Evolutionary conservation across 1,139 yeast species (phyloP).

Genomic region (Kodamaea derodonti): DNA sequence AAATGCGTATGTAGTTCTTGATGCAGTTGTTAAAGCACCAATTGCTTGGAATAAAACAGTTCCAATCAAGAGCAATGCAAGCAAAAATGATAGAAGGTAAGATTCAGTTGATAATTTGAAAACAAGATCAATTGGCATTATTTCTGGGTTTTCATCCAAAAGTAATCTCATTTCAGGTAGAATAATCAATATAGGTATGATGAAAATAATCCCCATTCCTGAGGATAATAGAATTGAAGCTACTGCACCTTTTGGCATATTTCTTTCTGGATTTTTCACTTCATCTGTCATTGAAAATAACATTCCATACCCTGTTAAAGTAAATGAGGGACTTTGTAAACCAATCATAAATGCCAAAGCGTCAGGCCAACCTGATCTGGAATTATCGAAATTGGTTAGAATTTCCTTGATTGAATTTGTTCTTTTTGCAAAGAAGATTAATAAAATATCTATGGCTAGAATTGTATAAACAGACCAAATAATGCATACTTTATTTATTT

Average conservation of each 20-base stretch:
- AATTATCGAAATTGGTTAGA: slow-evolving; percentile 65
- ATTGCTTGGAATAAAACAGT: slow-evolving; percentile 75
- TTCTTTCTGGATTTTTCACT: slow-evolving; percentile 68
- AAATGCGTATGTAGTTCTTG: slow-evolving; percentile 81
- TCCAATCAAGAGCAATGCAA: slow-evolving; percentile 64
- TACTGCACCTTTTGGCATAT: slow-evolving; percentile 75
- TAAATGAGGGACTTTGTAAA: slow-evolving; percentile 73
- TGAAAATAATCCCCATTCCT: slow-evolving; percentile 65
- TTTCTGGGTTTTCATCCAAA: slow-evolving; percentile 58
- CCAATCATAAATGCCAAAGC: slow-evolving; percentile 68
- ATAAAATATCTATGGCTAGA: slow-evolving; percentile 59
- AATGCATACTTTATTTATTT: slow-evolving; percentile 62
- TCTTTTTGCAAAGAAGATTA: slow-evolving; percentile 56
- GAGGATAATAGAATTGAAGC: slow-evolving; percentile 63
- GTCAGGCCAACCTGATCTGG: slow-evolving; percentile 70
- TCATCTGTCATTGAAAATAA: slow-evolving; percentile 81
- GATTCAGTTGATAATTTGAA: slow-evolving; percentile 71
- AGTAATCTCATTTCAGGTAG: slow-evolving; percentile 59
- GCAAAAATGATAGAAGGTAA: slow-evolving; percentile 59
- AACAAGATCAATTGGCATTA: slow-evolving; percentile 63
- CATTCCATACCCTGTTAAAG: slow-evolving; percentile 80
- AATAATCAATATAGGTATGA: slow-evolving; percentile 67
- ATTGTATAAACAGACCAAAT: slow-evolving; percentile 73
- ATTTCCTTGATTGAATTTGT: slow-evolving; percentile 60
- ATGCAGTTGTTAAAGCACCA: slow-evolving; percentile 80